Conservation (phyloP, 208 protist species). For the Leishmania major region DNA sequence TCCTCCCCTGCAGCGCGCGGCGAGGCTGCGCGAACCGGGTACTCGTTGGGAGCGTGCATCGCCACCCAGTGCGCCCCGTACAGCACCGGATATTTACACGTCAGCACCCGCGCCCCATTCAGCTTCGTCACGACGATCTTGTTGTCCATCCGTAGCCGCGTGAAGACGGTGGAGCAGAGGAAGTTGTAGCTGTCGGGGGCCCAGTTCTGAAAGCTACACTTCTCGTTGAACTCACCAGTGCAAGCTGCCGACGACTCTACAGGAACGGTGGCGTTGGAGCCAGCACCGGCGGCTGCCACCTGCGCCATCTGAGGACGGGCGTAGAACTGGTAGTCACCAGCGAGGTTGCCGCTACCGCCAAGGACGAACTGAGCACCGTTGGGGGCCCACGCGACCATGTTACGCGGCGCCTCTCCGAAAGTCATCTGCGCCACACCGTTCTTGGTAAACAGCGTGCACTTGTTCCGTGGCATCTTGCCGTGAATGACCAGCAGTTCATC, state of each 20-base stretch:
- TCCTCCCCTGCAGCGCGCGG: conserved; percentile 36
- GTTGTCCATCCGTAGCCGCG: conserved; percentile 85
- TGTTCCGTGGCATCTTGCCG: conserved; percentile 90
- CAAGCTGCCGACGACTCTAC: conserved; percentile 29
- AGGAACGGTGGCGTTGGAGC: conserved; percentile 2
- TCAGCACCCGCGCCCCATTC: conserved; percentile 73
- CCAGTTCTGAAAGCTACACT: conserved; percentile 85
- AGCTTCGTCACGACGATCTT: conserved; percentile 79
- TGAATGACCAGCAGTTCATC: conserved; percentile 91
- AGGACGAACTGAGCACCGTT: conserved; percentile 75
- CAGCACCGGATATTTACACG: conserved; percentile 70
- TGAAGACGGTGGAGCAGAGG: conserved; percentile 82
- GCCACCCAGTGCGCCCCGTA: conserved; percentile 84
- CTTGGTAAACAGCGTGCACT: conserved; percentile 87
- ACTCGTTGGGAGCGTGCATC: conserved; percentile 38
- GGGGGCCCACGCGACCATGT: conserved; percentile 80
- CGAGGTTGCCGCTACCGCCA: conserved; percentile 87
- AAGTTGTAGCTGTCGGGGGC: conserved; percentile 85
- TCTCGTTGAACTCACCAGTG: conserved; percentile 83
- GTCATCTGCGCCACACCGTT: conserved; percentile 78
- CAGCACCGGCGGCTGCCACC: not conserved
- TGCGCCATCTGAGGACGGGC: conserved; percentile 21
- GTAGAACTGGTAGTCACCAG: conserved; percentile 88
- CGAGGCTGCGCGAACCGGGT: conserved; percentile 49
- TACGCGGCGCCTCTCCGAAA: conserved; percentile 86